phyloP scores from a whole-genome alignment of 139 green algal genomes.

The Trebouxia sp. region DNA sequence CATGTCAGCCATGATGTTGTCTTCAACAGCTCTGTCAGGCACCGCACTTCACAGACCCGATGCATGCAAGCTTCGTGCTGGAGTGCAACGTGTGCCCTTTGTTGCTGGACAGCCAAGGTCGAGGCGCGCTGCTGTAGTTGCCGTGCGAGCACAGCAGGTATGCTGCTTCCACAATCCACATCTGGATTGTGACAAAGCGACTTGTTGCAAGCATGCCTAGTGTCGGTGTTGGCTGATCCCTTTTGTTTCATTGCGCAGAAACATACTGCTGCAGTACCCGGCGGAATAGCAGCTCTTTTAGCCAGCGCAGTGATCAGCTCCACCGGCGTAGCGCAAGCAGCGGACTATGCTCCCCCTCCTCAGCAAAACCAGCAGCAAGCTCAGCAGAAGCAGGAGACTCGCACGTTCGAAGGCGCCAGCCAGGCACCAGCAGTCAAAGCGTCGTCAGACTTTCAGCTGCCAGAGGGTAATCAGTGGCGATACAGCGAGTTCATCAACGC shows the following conservation, averaged over 20 bases:
- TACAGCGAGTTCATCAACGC: constrained; percentile 97
- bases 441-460: constrained; percentile 66
- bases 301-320: constrained; percentile 40
- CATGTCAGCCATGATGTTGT: constrained; percentile 15
- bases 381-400: constrained; percentile 37
- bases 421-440: constrained; percentile 47
- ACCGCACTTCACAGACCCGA: no score
- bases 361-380: constrained; percentile 29
- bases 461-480: constrained; percentile 96
- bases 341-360: constrained; percentile 53
- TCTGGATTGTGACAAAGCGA: neutral
- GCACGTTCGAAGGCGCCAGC: constrained; percentile 34
- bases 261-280: neutral
- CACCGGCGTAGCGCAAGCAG: constrained; percentile 40
- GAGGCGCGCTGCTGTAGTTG: neutral
- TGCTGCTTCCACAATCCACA: no score
- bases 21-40: neutral
- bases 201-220: neutral
- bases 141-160: neutral
- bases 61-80: neutral
- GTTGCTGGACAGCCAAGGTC: neutral
- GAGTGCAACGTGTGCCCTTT: neutral
- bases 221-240: neutral
- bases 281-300: constrained; percentile 65
- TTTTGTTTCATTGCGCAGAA: neutral